phyloP scores from a whole-genome alignment of 768 basidiomycete species.

The Fomitopsis pulvina region DNA sequence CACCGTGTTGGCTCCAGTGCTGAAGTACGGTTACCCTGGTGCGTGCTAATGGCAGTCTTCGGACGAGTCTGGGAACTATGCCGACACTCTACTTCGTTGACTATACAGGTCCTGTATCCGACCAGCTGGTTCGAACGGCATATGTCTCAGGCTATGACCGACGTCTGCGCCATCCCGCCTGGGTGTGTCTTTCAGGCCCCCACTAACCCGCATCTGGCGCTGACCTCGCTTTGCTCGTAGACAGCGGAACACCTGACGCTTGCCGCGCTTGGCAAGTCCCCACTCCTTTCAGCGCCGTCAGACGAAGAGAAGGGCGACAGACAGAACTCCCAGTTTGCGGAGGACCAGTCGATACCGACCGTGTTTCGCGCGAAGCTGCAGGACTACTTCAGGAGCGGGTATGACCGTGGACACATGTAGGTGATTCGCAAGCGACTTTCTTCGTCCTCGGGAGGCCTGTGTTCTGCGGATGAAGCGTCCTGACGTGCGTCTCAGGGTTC shows the following conservation, averaged over 20 bases:
- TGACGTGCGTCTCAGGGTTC: slow-evolving; percentile 53
- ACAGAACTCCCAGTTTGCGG: slow-evolving; percentile 68
- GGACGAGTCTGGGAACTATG: too few relatives aligned
- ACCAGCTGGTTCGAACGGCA: slow-evolving; percentile 71
- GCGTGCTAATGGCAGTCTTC: slow-evolving; percentile 22
- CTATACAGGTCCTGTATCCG: slow-evolving; percentile 73
- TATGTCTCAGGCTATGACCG: slow-evolving; percentile 92
- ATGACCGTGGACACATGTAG: slow-evolving; percentile 95
- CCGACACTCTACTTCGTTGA: neutral
- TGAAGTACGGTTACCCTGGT: slow-evolving; percentile 86
- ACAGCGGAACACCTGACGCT: slow-evolving; percentile 93
- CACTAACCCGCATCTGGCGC: neutral
- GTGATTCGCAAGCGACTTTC: slow-evolving; percentile 21
- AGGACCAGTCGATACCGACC: slow-evolving; percentile 74
- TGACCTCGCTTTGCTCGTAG: slow-evolving; percentile 32
- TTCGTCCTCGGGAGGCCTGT: neutral
- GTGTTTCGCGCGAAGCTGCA: slow-evolving; percentile 75
- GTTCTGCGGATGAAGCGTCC: slow-evolving; percentile 1
- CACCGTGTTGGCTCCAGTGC: slow-evolving; percentile 29
- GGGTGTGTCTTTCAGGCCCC: slow-evolving; percentile 47
- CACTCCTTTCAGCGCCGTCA: slow-evolving; percentile 25
- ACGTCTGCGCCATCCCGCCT: slow-evolving; percentile 83
- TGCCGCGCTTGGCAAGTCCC: slow-evolving; percentile 56
- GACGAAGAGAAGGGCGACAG: slow-evolving; percentile 54
- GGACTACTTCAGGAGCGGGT: slow-evolving; percentile 91